Evolutionary conservation across 2,329 filamentous ascomycete species (phyloP).

Genomic region (Periconia sp.): DNA sequence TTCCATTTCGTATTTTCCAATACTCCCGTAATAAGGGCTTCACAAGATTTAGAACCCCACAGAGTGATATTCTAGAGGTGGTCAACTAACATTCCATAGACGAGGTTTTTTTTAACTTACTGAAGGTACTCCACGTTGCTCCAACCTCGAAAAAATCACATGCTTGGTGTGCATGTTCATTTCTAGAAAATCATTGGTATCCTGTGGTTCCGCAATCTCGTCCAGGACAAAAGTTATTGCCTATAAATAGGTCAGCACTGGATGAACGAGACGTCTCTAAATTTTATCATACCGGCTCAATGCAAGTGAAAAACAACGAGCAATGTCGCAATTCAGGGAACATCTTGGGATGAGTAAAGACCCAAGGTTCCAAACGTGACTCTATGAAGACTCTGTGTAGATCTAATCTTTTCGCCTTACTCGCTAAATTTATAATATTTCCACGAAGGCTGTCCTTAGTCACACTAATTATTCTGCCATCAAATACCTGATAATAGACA

Average conservation of each 20-base stretch:
- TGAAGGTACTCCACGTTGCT: not conserved
- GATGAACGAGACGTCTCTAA: not conserved
- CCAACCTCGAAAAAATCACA: not conserved
- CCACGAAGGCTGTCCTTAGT: not conserved
- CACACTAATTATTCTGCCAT: not conserved
- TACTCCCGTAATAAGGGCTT: not conserved
- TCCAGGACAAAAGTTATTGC: not conserved
- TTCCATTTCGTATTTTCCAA: not conserved
- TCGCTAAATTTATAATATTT: too few species aligned
- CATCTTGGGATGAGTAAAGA: not conserved
- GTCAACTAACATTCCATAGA: not conserved
- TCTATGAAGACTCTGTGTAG: not conserved
- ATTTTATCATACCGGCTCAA: not conserved
- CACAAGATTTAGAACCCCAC: not conserved
- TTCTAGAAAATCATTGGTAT: too few species aligned
- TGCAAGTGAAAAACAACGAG: not conserved
- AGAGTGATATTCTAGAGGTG: not conserved
- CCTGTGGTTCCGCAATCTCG: not conserved
- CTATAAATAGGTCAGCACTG: not conserved
- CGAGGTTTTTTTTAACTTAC: not conserved
- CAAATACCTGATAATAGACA: not conserved
- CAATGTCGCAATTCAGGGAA: not conserved
- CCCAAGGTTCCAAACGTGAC: not conserved
- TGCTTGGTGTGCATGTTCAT: too few species aligned
- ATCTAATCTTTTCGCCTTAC: too few species aligned